A percentile compares a stretch with the other conserved stretches of the same genome.
Conservation (phyloP, 768 basidiomycete genomes). For the Xerocomus spinulosus region DNA sequence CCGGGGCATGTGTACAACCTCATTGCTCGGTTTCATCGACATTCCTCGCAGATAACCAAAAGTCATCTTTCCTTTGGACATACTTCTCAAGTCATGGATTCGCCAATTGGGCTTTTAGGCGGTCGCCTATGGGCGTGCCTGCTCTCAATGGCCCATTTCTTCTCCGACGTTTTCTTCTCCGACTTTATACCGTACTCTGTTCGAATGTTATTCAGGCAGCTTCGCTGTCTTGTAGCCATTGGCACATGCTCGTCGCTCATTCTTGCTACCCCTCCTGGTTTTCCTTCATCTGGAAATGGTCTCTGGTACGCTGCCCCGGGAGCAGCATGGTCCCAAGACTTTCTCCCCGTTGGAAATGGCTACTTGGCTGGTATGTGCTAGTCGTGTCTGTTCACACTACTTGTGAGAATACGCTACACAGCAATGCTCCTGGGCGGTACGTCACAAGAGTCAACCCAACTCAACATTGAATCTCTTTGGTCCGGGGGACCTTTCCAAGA, state of each 20-base stretch:
- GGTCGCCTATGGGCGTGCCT: conserved; percentile 15
- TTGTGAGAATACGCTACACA: conserved; percentile 18
- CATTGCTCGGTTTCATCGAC: not conserved
- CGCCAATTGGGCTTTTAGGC: conserved; percentile 13
- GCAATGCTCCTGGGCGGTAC: conserved; percentile 67
- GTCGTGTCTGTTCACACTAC: not conserved
- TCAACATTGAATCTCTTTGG: conserved; percentile 78
- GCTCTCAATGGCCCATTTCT: conserved; percentile 5
- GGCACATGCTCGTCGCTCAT: conserved; percentile 18
- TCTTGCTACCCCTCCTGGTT: conserved; percentile 37
- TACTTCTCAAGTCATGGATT: conserved; percentile 19
- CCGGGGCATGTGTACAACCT: not conserved
- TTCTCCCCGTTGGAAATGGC: conserved; percentile 71
- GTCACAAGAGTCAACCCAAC: conserved; percentile 52
- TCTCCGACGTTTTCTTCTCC: conserved; percentile 15
- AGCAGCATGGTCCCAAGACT: conserved; percentile 52
- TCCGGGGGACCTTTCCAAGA: conserved; percentile 68
- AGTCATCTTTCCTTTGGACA: not conserved
- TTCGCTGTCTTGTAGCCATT: conserved; percentile 19
- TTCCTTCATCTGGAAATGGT: conserved; percentile 70
- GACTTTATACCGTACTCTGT: conserved; percentile 16
- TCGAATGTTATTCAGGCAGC: conserved; percentile 13
- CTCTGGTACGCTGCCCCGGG: conserved; percentile 63
- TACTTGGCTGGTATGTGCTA: conserved; percentile 51
- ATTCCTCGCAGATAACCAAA: not conserved